Evolutionary conservation across 176 grass and related monocot species (phyloP).

Genomic region (Dactylis glomerata): DNA sequence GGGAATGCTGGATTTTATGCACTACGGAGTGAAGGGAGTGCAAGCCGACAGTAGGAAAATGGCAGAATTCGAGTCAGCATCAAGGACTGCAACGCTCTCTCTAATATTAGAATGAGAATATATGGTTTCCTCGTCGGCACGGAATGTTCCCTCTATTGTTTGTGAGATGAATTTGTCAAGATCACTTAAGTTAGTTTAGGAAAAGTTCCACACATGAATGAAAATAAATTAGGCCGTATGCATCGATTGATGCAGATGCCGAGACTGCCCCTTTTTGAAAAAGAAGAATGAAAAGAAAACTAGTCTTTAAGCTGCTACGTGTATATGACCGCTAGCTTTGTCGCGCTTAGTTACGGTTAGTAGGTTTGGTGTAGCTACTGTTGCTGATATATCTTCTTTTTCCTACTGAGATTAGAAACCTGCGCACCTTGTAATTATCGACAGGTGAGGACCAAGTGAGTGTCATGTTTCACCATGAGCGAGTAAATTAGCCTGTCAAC

Average conservation of each 20-base stretch:
- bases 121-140: slow-evolving; percentile 17
- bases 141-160: slow-evolving; percentile 35
- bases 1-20: slow-evolving; percentile 46
- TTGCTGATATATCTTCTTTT: background rate
- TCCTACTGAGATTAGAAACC: background rate
- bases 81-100: slow-evolving; percentile 32
- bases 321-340: background rate
- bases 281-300: background rate
- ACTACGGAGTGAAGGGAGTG: slow-evolving; percentile 4
- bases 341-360: background rate
- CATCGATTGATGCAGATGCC: too few relatives aligned
- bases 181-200: background rate
- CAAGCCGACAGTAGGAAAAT: slow-evolving; percentile 18
- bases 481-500: slow-evolving; percentile 33
- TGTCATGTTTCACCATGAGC: slow-evolving; percentile 35
- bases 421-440: slow-evolving; percentile 42
- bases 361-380: slow-evolving; percentile 4
- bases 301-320: background rate
- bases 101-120: background rate
- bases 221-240: too few relatives aligned
- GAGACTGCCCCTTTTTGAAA: too few relatives aligned
- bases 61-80: slow-evolving; percentile 35
- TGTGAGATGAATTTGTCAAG: slow-evolving; percentile 10
- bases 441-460: slow-evolving; percentile 8
- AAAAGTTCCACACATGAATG: background rate